These are phyloP conservation scores for Harringtonia aguacate DNA, from an alignment of 2,329 filamentous ascomycete species.

Conservation along the genomic window DNA sequence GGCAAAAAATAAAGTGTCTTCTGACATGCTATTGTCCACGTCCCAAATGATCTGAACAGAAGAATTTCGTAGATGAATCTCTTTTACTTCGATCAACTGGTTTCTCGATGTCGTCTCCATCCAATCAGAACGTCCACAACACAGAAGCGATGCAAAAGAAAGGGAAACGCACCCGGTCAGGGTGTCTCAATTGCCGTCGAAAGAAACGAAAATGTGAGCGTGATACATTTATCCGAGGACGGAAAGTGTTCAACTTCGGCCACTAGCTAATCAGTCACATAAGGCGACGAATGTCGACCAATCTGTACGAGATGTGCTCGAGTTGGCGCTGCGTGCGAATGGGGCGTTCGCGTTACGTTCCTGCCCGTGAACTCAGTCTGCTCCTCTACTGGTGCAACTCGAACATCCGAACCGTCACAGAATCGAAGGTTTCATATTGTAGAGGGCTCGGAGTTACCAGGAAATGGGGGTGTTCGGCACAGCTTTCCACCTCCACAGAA, in stretches of 20 bases:
- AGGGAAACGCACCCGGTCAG: background rate
- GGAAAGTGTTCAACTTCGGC: background rate
- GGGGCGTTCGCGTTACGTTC: constrained; percentile 2
- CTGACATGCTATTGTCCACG: no score
- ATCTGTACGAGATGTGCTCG: background rate
- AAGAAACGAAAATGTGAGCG: background rate
- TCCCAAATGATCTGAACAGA: no score
- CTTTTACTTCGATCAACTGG: no score
- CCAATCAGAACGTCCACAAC: background rate
- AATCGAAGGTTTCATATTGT: no score
- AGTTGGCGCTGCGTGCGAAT: background rate
- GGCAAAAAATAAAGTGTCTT: no score
- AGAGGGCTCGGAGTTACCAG: no score
- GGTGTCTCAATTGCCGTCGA: background rate
- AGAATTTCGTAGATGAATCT: no score
- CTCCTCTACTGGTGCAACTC: no score
- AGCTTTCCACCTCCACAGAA: no score
- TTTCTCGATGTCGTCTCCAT: background rate
- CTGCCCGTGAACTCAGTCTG: background rate
- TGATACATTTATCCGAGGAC: background rate
- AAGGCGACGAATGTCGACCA: background rate
- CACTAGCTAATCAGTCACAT: no score
- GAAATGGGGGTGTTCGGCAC: no score
- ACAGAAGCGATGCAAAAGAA: background rate
- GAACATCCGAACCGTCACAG: no score